phyloP scores from a whole-genome alignment of 2,329 filamentous ascomycete species.

The Graphium sp. region DNA sequence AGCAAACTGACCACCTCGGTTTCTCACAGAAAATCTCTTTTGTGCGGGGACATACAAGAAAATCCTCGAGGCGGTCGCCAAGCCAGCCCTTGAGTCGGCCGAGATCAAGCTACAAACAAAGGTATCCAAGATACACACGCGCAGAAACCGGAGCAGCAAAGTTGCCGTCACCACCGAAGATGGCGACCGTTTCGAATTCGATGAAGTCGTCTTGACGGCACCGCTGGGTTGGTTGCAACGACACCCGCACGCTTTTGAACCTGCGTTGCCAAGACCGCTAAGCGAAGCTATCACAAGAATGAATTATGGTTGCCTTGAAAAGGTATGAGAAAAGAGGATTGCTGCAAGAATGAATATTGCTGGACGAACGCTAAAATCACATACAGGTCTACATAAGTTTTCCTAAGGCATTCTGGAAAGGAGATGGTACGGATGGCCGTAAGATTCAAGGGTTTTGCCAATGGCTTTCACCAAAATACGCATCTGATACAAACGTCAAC shows the following conservation, averaged over 20 bases:
- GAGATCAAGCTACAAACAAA: conserved; percentile 32
- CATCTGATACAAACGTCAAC: conserved; percentile 38
- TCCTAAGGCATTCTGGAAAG: conserved; percentile 56
- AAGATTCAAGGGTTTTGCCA: conserved; percentile 52
- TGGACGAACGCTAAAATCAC: not conserved
- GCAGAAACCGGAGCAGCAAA: conserved; percentile 11
- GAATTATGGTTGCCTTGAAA: conserved; percentile 56
- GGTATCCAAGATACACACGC: conserved; percentile 23
- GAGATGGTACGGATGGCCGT: conserved; percentile 18
- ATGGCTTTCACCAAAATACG: conserved; percentile 58
- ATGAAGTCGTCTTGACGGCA: conserved; percentile 51
- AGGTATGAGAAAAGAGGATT: conserved; percentile 23
- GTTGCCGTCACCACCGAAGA: conserved; percentile 27
- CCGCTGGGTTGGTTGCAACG: conserved; percentile 54
- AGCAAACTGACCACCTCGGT: too few relatives aligned
- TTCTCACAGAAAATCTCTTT: conserved; percentile 43
- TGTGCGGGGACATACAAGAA: conserved; percentile 41
- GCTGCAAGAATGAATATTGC: not conserved
- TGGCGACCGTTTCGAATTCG: conserved; percentile 33
- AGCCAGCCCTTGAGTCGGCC: conserved; percentile 35
- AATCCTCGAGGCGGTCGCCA: conserved; percentile 39
- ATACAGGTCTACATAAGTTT: conserved; percentile 48
- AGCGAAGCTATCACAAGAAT: conserved; percentile 44
- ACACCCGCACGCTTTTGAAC: conserved; percentile 40
- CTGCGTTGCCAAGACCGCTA: conserved; percentile 38